phyloP scores from a whole-genome alignment of 345 rosid species.

The Melaleuca quinquenervia region DNA sequence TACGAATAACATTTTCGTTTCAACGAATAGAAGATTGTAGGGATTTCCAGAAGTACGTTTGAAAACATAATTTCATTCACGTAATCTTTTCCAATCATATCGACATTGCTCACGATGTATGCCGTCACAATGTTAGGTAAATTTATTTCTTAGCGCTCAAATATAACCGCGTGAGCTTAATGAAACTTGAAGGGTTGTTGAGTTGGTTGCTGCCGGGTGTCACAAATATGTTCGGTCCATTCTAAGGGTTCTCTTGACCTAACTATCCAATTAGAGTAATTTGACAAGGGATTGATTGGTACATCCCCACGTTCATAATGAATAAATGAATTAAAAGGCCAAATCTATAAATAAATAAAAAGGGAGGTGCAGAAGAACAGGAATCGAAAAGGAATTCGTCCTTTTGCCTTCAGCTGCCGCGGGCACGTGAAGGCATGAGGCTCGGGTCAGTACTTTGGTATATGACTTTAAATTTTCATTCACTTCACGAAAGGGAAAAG shows the following conservation, averaged over 20 bases:
- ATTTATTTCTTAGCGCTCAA: not conserved
- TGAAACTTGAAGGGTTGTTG: not conserved
- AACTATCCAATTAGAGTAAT: not conserved
- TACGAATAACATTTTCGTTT: not conserved
- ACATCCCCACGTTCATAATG: not conserved
- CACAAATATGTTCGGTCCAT: not conserved
- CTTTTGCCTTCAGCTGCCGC: not conserved
- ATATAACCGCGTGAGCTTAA: not conserved
- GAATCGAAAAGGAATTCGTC: not conserved
- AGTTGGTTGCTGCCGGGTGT: not conserved
- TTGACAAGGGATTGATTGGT: not conserved
- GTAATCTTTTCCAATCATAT: not conserved
- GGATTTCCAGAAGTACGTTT: not conserved
- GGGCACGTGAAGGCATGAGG: conserved; percentile 31
- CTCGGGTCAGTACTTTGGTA: conserved; percentile 6
- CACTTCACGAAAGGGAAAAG: not conserved
- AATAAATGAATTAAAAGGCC: not conserved
- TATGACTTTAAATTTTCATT: not conserved
- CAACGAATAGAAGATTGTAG: not conserved
- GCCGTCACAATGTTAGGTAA: not conserved
- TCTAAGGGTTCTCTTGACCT: not conserved
- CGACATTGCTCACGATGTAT: not conserved
- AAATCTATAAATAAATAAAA: not conserved
- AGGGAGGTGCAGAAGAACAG: not conserved
- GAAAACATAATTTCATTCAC: not conserved